These are phyloP conservation scores for Sporopachydermia lactativora DNA, from an alignment of 805 yeast species.

Conservation along the genomic window DNA sequence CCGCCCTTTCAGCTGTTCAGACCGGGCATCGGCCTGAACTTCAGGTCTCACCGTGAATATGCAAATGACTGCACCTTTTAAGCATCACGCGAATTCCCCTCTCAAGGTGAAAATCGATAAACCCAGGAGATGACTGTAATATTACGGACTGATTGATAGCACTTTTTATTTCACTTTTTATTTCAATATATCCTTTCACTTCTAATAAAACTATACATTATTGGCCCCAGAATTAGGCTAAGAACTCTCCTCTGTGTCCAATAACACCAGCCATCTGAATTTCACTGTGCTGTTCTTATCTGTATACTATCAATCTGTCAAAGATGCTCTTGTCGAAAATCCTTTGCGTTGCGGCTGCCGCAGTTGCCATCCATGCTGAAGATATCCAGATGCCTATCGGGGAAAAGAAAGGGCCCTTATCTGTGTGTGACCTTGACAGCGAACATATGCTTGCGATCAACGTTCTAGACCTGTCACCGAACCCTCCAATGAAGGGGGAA, in stretches of 20 bases:
- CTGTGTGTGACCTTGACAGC: slow-evolving; percentile 43
- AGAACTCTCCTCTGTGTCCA: not conserved
- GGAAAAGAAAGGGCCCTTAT: not conserved
- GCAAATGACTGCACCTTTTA: too few relatives aligned
- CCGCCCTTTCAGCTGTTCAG: too few relatives aligned
- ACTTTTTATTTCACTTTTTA: too few relatives aligned
- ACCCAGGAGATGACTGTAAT: too few relatives aligned
- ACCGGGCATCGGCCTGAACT: too few relatives aligned
- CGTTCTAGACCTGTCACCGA: slow-evolving; percentile 42
- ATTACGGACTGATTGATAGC: too few relatives aligned
- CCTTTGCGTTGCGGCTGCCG: not conserved
- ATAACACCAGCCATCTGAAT: not conserved
- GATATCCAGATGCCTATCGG: not conserved
- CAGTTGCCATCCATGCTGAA: not conserved
- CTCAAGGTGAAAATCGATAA: too few relatives aligned
- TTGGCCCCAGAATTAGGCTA: not conserved
- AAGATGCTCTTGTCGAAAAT: not conserved
- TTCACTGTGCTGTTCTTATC: not conserved
- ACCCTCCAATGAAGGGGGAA: slow-evolving; percentile 59
- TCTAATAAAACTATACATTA: too few relatives aligned
- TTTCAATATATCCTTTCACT: too few relatives aligned
- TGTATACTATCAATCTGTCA: not conserved
- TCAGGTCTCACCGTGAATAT: too few relatives aligned
- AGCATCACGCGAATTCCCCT: too few relatives aligned
- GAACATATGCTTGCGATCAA: slow-evolving; percentile 42